Percentiles rank a stretch among this genome's conserved stretches.
These are phyloP conservation scores for Candida patagonica DNA, from an alignment of 805 yeast genomes.

Conservation along the genomic window DNA sequence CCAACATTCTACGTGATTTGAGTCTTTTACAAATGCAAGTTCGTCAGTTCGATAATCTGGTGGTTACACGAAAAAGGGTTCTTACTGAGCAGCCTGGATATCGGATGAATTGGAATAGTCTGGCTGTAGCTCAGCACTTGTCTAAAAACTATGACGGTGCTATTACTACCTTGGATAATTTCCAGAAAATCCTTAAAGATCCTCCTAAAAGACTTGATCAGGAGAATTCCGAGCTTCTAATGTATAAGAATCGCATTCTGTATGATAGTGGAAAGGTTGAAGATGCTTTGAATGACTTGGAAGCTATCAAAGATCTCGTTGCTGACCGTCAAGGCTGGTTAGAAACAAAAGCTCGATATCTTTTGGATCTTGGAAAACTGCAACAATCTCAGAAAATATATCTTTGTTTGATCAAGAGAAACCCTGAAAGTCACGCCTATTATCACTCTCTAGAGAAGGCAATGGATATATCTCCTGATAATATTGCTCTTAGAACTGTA, in stretches of 20 bases:
- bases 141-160: slow-evolving; percentile 60
- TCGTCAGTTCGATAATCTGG: slow-evolving; percentile 59
- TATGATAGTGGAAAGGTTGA: slow-evolving; percentile 52
- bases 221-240: slow-evolving; percentile 73
- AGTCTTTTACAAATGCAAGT: slow-evolving; percentile 70
- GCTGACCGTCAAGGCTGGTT: slow-evolving; percentile 51
- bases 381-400: slow-evolving; percentile 62
- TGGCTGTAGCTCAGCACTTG: slow-evolving; percentile 79
- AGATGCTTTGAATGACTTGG: slow-evolving; percentile 54
- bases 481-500: slow-evolving; percentile 35
- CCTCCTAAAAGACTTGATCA: slow-evolving; percentile 44
- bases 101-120: slow-evolving; percentile 83
- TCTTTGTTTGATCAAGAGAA: slow-evolving; percentile 66
- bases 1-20: slow-evolving; percentile 72
- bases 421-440: slow-evolving; percentile 69
- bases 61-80: slow-evolving; percentile 54
- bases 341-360: slow-evolving; percentile 60
- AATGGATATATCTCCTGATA: slow-evolving; percentile 44
- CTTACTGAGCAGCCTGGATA: slow-evolving; percentile 71
- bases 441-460: slow-evolving; percentile 59
- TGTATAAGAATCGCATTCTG: slow-evolving; percentile 63
- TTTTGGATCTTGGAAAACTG: slow-evolving; percentile 44
- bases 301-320: slow-evolving; percentile 43
- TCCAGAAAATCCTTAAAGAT: slow-evolving; percentile 65
- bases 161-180: slow-evolving; percentile 59